Conservation (phyloP, 1,284 basidiomycete species). For the Tylopilus orsonianus region DNA sequence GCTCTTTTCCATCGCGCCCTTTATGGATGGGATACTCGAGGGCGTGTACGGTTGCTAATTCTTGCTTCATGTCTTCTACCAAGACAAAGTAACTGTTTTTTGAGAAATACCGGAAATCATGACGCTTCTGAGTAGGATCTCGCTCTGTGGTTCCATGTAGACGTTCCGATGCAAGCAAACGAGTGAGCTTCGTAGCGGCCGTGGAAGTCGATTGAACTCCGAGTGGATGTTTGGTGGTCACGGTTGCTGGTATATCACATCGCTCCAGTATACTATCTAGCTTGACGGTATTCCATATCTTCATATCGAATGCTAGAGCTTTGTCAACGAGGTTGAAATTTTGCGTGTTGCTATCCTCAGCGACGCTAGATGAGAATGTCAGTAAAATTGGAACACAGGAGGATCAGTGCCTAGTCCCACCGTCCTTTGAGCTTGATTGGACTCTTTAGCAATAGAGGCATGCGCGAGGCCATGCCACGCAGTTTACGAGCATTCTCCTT, state of each 20-base stretch:
- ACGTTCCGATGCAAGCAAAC: slow-evolving; percentile 84
- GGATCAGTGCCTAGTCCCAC: slow-evolving; percentile 39
- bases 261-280: slow-evolving; percentile 72
- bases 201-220: slow-evolving; percentile 30
- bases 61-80: slow-evolving; percentile 86
- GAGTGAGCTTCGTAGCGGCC: slow-evolving; percentile 44
- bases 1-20: slow-evolving; percentile 49
- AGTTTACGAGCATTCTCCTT: slow-evolving; percentile 62
- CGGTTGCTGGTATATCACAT: slow-evolving; percentile 45
- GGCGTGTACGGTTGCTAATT: slow-evolving; percentile 69
- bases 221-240: slow-evolving; percentile 24
- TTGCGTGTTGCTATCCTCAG: slow-evolving; percentile 30
- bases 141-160: slow-evolving; percentile 86
- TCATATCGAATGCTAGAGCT: slow-evolving; percentile 78
- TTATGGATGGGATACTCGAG: slow-evolving; percentile 62
- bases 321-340: slow-evolving; percentile 70
- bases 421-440: slow-evolving; percentile 61
- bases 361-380: slow-evolving; percentile 13
- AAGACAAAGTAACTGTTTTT: slow-evolving; percentile 80
- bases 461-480: slow-evolving; percentile 23
- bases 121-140: slow-evolving; percentile 84
- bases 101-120: slow-evolving; percentile 89
- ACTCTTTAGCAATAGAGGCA: slow-evolving; percentile 48
- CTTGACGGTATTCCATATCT: slow-evolving; percentile 84
- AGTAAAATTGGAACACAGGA: not conserved